Base-by-base conservation (phyloP, 2,329 filamentous ascomycete species). In the Mycosphaerella arachidis region DNA sequence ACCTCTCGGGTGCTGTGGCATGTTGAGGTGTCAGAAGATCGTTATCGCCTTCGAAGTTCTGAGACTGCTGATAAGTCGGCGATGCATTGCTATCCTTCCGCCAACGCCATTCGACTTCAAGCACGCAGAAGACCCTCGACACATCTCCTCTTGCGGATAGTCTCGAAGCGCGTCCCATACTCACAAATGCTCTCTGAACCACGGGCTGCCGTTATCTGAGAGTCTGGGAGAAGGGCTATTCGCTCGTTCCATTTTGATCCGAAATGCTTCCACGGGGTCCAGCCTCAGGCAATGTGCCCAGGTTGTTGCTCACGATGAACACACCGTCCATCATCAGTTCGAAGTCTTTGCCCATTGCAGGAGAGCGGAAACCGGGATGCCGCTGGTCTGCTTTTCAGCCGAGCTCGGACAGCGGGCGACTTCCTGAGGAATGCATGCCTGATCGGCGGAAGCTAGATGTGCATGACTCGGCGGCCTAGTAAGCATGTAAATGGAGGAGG, bases 171-270 rank as follows among this genome's bases (percentile, higher is more conserved):
- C 13, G 18, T 16, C 33, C 29, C 18, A 13, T 10, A 64, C 68
- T 66, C 61, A 70, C 67, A 70, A 62, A 53, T 70, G 65, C 53
- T 70, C 68, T 53, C 60, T 68, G 53, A 70, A 69, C 31, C 67
- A 57, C 16, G 67, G 67, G 35, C 53, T 58, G 43, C 55, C 51
- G 29, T 45, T 61, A 27, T 68, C 66, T 16, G 61, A 62, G 20
- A 64, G 67, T 30, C 63, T 55, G 9, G 66, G 66, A 18, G 60
- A 60, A 43, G 63, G 65, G 50, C 58, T 65, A 31, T 59, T 61
- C 43, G 60, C 61, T 53, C 37, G 37, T 4, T 45, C 53, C 24
- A 33, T 55, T 33, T 27, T 29, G 30, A 24, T 24, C 3, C 24
- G 33, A 53, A 24, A n/a, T 29, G n/a, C 31, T 50, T 10, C 16